These are phyloP conservation scores for Colletotrichum gigasporum DNA, from an alignment of 2,329 filamentous ascomycete species.

Conservation along the genomic window DNA sequence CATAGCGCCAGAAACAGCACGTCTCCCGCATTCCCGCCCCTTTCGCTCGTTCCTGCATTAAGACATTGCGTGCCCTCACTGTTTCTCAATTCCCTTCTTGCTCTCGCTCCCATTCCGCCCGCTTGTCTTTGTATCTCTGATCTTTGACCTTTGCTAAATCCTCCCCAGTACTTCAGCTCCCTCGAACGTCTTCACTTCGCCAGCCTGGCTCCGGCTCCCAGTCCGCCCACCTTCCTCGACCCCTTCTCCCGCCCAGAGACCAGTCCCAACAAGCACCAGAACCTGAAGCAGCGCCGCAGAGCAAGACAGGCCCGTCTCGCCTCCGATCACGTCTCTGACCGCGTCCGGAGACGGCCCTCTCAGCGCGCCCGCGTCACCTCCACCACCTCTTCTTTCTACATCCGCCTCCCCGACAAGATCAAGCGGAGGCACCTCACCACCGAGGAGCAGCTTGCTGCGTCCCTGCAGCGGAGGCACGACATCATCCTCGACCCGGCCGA, in stretches of 20 bases:
- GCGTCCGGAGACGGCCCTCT: conserved; percentile 41
- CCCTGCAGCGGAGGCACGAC: conserved; percentile 58
- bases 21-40: conserved; percentile 8
- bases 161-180: conserved; percentile 74
- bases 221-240: conserved; percentile 24
- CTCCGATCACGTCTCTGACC: conserved; percentile 43
- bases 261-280: conserved; percentile 23
- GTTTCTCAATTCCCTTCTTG: conserved; percentile 31
- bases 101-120: background rate
- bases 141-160: conserved; percentile 23
- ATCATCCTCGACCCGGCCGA: conserved; percentile 58
- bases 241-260: conserved; percentile 8
- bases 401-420: conserved; percentile 77
- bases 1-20: conserved; percentile 6
- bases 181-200: conserved; percentile 73
- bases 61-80: conserved; percentile 48
- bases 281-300: conserved; percentile 30
- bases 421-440: conserved; percentile 74
- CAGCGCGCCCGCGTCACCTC: conserved; percentile 50
- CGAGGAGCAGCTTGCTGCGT: conserved; percentile 74
- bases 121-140: conserved; percentile 16
- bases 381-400: conserved; percentile 73
- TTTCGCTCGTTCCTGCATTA: conserved; percentile 46
- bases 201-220: conserved; percentile 24
- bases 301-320: conserved; percentile 26